These are phyloP conservation scores for Skeletonema potamos DNA, from an alignment of 108 stramenopile species.

Conservation along the genomic window DNA sequence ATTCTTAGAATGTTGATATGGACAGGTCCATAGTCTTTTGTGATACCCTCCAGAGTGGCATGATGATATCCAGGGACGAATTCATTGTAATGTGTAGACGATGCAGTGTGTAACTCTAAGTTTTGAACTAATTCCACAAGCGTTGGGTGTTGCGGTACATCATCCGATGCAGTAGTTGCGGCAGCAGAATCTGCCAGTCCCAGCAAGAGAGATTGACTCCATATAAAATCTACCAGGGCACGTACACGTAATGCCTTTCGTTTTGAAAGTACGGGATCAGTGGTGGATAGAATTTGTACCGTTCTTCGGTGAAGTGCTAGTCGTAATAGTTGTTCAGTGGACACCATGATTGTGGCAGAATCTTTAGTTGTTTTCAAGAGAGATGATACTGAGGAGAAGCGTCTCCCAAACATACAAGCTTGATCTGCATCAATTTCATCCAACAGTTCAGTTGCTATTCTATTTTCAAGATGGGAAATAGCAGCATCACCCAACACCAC, in stretches of 20 bases:
- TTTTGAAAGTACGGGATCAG: constrained; percentile 10
- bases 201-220: constrained; percentile 28
- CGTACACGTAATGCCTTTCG: constrained; percentile 31
- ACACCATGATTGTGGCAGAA: not conserved
- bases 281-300: constrained; percentile 26
- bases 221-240: constrained; percentile 35
- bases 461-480: not conserved
- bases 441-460: constrained; percentile 14
- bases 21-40: constrained; percentile 33
- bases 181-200: constrained; percentile 1
- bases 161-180: not conserved
- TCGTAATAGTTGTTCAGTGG: constrained; percentile 19
- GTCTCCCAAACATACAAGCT: constrained; percentile 34
- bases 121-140: constrained; percentile 2
- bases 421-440: constrained; percentile 40
- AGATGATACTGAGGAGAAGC: constrained; percentile 24
- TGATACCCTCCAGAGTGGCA: constrained; percentile 21
- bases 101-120: constrained; percentile 6
- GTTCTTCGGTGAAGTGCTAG: constrained; percentile 34
- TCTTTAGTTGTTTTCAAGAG: constrained; percentile 6
- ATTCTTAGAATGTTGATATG: constrained; percentile 39
- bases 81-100: constrained; percentile 13
- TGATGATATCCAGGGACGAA: constrained; percentile 27
- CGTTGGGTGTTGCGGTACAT: not conserved
- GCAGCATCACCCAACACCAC: not conserved